Conservation (phyloP, 2,329 filamentous ascomycete genomes). For the Hymenoscyphus fructigenus region DNA sequence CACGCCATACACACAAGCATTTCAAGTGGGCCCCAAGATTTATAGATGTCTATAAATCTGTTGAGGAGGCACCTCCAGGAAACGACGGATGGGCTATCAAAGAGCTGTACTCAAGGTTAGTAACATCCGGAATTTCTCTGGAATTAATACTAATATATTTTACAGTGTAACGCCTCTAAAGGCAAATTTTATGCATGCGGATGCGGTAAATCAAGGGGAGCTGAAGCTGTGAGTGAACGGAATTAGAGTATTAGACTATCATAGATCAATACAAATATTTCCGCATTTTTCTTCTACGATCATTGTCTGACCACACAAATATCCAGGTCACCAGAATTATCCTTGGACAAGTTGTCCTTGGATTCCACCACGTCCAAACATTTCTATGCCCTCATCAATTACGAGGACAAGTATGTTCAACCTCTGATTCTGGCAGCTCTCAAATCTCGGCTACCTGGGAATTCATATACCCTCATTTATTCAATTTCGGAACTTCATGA, state of each 20-base stretch:
- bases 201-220: constrained; percentile 65
- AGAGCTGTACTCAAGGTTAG: constrained; percentile 78
- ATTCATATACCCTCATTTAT: constrained; percentile 55
- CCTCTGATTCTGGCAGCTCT: constrained; percentile 79
- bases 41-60: constrained; percentile 80
- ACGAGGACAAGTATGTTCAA: constrained; percentile 87
- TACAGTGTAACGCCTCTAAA: constrained; percentile 81
- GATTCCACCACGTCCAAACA: constrained; percentile 34
- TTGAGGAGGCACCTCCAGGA: constrained; percentile 74
- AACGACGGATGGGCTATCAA: constrained; percentile 94
- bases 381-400: constrained; percentile 74
- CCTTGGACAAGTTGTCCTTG: constrained; percentile 25
- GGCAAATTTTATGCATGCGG: constrained; percentile 86
- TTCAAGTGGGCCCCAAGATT: constrained; percentile 95
- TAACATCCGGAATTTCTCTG: neutral
- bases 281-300: constrained; percentile 7
- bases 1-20: constrained; percentile 70
- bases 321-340: constrained; percentile 18
- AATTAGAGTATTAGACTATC: constrained; percentile 34
- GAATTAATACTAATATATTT: constrained; percentile 5
- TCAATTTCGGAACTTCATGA: constrained; percentile 39
- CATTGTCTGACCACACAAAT: constrained; percentile 26
- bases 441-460: constrained; percentile 55
- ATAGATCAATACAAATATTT: constrained; percentile 34
- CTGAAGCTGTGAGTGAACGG: constrained; percentile 75